Evolutionary conservation across 1,284 basidiomycete species (phyloP).

Genomic region (Phaffia rhodozyma): DNA sequence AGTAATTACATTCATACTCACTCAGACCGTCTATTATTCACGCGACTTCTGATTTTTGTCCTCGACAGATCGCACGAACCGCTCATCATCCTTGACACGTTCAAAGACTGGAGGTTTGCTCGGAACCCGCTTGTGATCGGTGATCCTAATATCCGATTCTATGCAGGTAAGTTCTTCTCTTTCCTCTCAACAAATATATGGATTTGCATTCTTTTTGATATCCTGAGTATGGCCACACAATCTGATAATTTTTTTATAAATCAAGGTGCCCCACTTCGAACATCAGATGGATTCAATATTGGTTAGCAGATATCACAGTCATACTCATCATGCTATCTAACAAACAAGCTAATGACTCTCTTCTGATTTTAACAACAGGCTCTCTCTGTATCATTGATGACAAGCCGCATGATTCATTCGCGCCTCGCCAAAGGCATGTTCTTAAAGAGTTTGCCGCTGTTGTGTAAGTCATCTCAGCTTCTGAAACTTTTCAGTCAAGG

Average conservation of each 20-base stretch:
- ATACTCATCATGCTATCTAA: background rate
- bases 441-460: constrained; percentile 73
- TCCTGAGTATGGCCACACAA: background rate
- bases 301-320: constrained; percentile 47
- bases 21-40: background rate
- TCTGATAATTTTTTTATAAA: background rate
- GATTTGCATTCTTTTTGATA: background rate
- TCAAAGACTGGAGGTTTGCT: constrained; percentile 72
- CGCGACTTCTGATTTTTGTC: background rate
- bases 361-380: background rate
- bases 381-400: constrained; percentile 79
- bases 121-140: constrained; percentile 60
- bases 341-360: background rate
- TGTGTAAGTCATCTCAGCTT: constrained; percentile 17
- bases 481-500: no score
- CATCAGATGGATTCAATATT: constrained; percentile 79
- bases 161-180: constrained; percentile 47
- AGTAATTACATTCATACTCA: background rate
- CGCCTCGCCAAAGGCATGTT: constrained; percentile 76
- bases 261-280: constrained; percentile 57
- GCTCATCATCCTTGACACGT: constrained; percentile 67
- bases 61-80: constrained; percentile 67
- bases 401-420: constrained; percentile 68
- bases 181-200: background rate
- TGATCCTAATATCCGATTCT: constrained; percentile 64